phyloP scores from a whole-genome alignment of 257 asterid species.

The Leptodermis oblonga region DNA sequence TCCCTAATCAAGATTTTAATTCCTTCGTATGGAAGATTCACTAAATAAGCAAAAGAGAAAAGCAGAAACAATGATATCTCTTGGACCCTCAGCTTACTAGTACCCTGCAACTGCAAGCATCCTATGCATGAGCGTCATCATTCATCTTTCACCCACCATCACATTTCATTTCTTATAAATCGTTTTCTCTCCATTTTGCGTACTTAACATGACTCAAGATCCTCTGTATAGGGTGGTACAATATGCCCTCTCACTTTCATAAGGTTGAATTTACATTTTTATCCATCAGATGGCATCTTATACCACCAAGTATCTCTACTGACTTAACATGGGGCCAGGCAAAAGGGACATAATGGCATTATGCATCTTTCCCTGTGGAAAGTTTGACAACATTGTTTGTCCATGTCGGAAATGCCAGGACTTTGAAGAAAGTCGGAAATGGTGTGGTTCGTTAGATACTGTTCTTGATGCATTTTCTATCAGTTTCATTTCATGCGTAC shows the following conservation, averaged over 20 bases:
- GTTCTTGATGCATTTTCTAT: not conserved
- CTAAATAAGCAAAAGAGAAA: conserved; percentile 10
- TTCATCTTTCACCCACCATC: not conserved
- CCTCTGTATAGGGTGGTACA: too few relatives aligned
- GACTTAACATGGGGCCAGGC: too few relatives aligned
- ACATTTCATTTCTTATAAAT: not conserved
- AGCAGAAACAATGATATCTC: conserved; percentile 27
- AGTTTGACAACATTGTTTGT: not conserved
- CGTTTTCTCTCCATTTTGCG: not conserved
- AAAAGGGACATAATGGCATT: too few relatives aligned
- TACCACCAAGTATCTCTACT: too few relatives aligned
- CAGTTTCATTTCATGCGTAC: conserved; percentile 9
- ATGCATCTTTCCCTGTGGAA: not conserved
- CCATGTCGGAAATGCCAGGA: not conserved
- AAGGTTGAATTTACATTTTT: too few relatives aligned
- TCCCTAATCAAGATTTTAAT: not conserved
- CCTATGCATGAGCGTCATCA: conserved; percentile 45
- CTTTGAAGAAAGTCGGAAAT: not conserved
- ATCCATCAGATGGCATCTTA: too few relatives aligned
- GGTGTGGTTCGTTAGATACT: not conserved
- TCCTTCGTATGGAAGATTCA: conserved; percentile 17
- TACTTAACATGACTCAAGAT: not conserved
- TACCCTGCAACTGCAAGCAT: conserved; percentile 59
- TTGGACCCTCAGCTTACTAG: conserved; percentile 34
- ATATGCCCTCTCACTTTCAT: too few relatives aligned